Percentiles rank a stretch among this genome's conserved stretches.
These are phyloP conservation scores for Beauveria brongniartii DNA, from an alignment of 2,329 filamentous ascomycete species.

Conservation along the genomic window DNA sequence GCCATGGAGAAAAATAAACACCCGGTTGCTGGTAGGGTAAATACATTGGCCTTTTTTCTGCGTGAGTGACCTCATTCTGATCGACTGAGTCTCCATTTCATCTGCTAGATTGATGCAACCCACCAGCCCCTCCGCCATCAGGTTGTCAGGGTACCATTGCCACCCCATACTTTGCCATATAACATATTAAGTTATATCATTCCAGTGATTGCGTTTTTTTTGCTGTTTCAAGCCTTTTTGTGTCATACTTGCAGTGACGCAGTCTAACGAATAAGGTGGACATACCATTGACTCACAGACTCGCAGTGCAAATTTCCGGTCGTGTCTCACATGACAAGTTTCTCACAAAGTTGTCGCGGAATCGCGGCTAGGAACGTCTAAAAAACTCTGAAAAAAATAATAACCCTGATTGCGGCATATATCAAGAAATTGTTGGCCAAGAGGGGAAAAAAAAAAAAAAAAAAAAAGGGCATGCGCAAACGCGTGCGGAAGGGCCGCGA, in stretches of 20 bases:
- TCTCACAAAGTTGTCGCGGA: neutral
- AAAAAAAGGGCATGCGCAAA: no score
- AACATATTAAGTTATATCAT: neutral
- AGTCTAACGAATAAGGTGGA: no score
- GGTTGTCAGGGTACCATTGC: no score
- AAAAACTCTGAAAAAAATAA: neutral
- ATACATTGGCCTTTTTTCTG: neutral
- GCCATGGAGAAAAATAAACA: neutral
- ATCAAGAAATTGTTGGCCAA: neutral
- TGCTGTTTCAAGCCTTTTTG: no score
- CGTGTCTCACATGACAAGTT: neutral
- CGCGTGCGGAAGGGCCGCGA: no score
- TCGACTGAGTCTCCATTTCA: neutral
- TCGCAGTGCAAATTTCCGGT: neutral
- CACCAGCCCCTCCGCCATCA: neutral
- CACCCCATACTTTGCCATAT: no score
- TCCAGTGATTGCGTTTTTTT: no score
- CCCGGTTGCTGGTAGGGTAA: neutral
- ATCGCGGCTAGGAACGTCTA: neutral
- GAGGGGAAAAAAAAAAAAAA: no score
- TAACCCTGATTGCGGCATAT: neutral
- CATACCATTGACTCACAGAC: no score
- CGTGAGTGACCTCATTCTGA: neutral
- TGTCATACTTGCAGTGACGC: no score
- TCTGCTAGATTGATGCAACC: neutral